These are phyloP conservation scores for Boletus subparvulus DNA, from an alignment of 768 basidiomycete genomes.

Conservation along the genomic window DNA sequence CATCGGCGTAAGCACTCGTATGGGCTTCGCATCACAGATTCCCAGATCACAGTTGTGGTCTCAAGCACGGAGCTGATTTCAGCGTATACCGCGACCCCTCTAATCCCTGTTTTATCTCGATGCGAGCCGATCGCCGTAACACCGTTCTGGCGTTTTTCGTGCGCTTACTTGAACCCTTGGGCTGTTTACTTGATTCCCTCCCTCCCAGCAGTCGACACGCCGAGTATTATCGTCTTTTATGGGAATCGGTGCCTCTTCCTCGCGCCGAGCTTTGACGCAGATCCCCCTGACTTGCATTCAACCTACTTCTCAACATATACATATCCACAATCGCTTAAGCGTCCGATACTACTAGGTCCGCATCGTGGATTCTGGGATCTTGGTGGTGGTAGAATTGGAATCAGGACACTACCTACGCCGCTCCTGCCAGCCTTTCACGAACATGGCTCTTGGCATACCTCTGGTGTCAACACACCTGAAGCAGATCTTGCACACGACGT, in stretches of 20 bases:
- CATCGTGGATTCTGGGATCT: too few relatives aligned
- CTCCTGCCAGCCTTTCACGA: too few relatives aligned
- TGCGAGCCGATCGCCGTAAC: background rate
- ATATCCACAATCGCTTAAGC: background rate
- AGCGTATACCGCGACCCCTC: too few relatives aligned
- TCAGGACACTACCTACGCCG: too few relatives aligned
- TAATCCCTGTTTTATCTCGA: background rate
- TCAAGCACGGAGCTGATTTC: too few relatives aligned
- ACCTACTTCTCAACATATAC: slow-evolving; percentile 11
- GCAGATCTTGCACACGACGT: slow-evolving; percentile 1
- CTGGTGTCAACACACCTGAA: slow-evolving; percentile 1
- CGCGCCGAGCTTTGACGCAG: too few relatives aligned
- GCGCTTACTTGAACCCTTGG: slow-evolving; percentile 1
- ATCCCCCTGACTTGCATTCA: background rate
- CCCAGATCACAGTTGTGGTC: too few relatives aligned
- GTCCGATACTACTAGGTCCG: too few relatives aligned
- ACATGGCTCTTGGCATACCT: background rate
- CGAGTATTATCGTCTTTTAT: slow-evolving; percentile 7
- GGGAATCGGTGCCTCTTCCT: slow-evolving; percentile 7
- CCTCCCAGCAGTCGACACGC: slow-evolving; percentile 5
- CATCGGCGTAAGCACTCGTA: too few relatives aligned
- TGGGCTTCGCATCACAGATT: too few relatives aligned
- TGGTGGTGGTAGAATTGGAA: too few relatives aligned
- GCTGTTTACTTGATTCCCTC: slow-evolving; percentile 10
- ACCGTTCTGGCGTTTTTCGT: background rate